Percentiles rank a stretch among this genome's conserved stretches.
phyloP scores from a whole-genome alignment of 352 stramenopile species.

The Globisporangium rhizosaccharum region DNA sequence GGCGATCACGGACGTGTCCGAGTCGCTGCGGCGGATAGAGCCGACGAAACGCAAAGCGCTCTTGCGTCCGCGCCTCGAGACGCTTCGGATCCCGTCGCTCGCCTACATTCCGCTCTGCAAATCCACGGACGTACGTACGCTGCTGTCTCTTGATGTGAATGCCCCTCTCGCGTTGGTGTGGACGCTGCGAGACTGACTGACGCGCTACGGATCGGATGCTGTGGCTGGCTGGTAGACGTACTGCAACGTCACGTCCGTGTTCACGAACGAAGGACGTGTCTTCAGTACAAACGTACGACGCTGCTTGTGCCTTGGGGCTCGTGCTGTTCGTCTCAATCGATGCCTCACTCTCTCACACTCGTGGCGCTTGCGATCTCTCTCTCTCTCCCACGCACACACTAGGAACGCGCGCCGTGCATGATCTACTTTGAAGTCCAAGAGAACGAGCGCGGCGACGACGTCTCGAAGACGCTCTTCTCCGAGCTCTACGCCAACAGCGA shows the following conservation, averaged over 20 bases:
- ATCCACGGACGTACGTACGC: conserved; percentile 51
- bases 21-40: conserved; percentile 62
- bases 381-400: neutral
- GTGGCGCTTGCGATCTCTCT: neutral
- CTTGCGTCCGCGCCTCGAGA: conserved; percentile 38
- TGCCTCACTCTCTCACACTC: neutral
- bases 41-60: conserved; percentile 56
- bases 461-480: conserved; percentile 61
- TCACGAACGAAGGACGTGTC: conserved; percentile 58
- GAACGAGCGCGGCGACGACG: conserved; percentile 34
- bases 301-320: neutral
- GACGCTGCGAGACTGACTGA: neutral
- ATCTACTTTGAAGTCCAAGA: conserved; percentile 69
- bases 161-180: neutral
- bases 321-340: neutral
- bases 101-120: conserved; percentile 82
- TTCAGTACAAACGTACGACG: conserved; percentile 67
- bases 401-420: conserved; percentile 74
- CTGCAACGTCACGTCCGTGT: conserved; percentile 54
- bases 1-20: conserved; percentile 73
- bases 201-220: neutral
- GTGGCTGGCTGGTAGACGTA: conserved; percentile 27
- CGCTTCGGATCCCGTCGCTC: conserved; percentile 42
- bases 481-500: conserved; percentile 40
- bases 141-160: neutral